Evolutionary conservation across 768 basidiomycete genomes (phyloP), one percentile per base, ranked within the genome.

Genomic region (Fibroporia radiculosa): DNA sequence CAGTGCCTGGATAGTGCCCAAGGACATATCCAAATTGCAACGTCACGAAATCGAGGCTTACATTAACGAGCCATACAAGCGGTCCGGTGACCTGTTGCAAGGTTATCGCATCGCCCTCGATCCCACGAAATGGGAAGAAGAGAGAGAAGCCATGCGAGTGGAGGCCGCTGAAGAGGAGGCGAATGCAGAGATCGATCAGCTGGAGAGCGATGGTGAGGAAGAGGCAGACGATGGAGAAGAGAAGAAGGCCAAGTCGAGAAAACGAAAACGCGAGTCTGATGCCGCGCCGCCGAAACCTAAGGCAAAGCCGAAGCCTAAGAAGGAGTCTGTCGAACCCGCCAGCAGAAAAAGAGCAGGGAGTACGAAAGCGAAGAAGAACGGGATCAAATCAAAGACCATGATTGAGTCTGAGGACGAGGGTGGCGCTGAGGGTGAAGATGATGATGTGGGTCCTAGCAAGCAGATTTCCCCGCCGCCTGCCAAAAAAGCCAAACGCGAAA

Each of bases 1-100:
- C 39, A 97, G 93, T 66, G 76, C 89, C 16, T 97, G 93, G 93
- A 71, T 88, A 32, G 69, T 78, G 25, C 60, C 82, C 1, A 84
- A 84, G 56, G 93, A 96, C 63, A 80, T 97, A 42, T 86, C 81
- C 18, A 75, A 75, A 50, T 75, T 97, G 20, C 76, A 82, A 55
- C 62, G 70, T 4, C 77, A 85, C 62, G 88, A 90, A 66, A 95
- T 98, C 66, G 75, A 86, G 51, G 73, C 82, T 2, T 96, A 79
- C 67, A 76, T 97, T 66, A 72, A 67, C 51, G 84, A 84, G 58
- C 81, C 83, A 14, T 73, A 70, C 63, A 91, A 90, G 69, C 82
- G 77, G 60, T 80, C 75, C 31, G 80, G 76, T 31, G 87, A 92
- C 26, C 77, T 97, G 31, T 64, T 83, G 18, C 62, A 74, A 42